A percentile compares a stretch with the other conserved stretches of the same genome.
phyloP scores from a whole-genome alignment of 139 green algal species.

The Chlamydomonas sphaeroides region DNA sequence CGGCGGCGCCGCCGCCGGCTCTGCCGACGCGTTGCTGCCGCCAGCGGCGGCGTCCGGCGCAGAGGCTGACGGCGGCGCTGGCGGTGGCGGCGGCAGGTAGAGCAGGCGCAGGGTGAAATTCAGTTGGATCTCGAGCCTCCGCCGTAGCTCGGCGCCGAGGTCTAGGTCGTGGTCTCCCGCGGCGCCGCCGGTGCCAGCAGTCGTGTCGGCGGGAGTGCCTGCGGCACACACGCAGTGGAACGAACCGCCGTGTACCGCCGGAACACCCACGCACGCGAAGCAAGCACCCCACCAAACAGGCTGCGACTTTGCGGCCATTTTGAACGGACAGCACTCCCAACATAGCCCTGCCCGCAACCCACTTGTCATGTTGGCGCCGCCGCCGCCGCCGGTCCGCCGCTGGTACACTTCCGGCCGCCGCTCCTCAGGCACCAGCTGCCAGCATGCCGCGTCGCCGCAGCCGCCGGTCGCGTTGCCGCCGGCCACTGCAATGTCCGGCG shows the following conservation, averaged over 20 bases:
- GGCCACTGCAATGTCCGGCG: no score
- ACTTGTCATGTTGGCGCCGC: no score
- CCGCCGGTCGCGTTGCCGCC: no score
- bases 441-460: slow-evolving; percentile 30
- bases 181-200: no score
- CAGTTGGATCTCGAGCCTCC: slow-evolving; percentile 9
- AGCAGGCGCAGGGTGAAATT: slow-evolving; percentile 21
- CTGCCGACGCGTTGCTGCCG: background rate
- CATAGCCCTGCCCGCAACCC: no score
- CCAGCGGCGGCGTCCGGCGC: background rate
- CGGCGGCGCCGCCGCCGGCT: background rate
- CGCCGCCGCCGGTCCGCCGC: background rate
- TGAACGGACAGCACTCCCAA: no score
- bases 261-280: no score
- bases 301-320: no score
- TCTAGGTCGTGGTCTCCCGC: background rate
- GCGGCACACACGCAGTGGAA: no score
- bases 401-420: background rate
- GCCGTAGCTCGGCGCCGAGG: background rate
- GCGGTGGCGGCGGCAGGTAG: background rate
- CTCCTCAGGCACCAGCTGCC: slow-evolving; percentile 8
- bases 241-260: no score
- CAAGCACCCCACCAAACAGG: no score
- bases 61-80: background rate
- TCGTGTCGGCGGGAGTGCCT: no score